These are phyloP conservation scores for Porcisia hertigi DNA, from an alignment of 208 protist species.

Conservation along the genomic window DNA sequence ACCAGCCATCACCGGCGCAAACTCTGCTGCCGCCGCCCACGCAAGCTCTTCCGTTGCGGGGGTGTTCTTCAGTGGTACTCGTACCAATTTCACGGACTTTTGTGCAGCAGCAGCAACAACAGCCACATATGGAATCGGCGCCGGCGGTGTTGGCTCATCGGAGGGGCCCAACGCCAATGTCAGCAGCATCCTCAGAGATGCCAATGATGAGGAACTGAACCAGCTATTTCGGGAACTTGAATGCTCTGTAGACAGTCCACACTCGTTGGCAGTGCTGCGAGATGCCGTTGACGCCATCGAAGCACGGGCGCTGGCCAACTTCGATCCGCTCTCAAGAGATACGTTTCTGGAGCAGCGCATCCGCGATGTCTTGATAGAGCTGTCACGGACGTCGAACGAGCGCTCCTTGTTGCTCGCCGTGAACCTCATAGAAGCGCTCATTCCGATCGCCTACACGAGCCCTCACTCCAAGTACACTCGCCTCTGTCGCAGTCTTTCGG, in stretches of 20 bases:
- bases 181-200: slow-evolving; percentile 32
- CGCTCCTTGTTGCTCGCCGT: slow-evolving; percentile 59
- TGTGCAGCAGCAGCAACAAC: slow-evolving; percentile 29
- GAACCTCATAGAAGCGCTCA: slow-evolving; percentile 78
- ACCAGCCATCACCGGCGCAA: slow-evolving; percentile 37
- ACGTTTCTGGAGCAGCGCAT: slow-evolving; percentile 84
- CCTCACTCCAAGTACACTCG: slow-evolving; percentile 80
- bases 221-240: slow-evolving; percentile 79
- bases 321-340: slow-evolving; percentile 77
- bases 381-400: slow-evolving; percentile 58
- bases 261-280: slow-evolving; percentile 67
- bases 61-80: slow-evolving; percentile 46
- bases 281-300: slow-evolving; percentile 84
- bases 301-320: slow-evolving; percentile 68
- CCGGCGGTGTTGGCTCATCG: slow-evolving; percentile 25
- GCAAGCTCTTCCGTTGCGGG: slow-evolving; percentile 29
- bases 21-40: slow-evolving; percentile 33
- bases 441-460: slow-evolving; percentile 83
- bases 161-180: slow-evolving; percentile 16
- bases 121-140: slow-evolving; percentile 25
- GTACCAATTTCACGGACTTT: slow-evolving; percentile 53
- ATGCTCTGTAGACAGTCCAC: slow-evolving; percentile 63
- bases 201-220: slow-evolving; percentile 78
- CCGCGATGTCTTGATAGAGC: slow-evolving; percentile 74
- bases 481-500: slow-evolving; percentile 78